These are phyloP conservation scores for Fragaria ananassa DNA, from an alignment of 306 rosid genomes.

Conservation along the genomic window DNA sequence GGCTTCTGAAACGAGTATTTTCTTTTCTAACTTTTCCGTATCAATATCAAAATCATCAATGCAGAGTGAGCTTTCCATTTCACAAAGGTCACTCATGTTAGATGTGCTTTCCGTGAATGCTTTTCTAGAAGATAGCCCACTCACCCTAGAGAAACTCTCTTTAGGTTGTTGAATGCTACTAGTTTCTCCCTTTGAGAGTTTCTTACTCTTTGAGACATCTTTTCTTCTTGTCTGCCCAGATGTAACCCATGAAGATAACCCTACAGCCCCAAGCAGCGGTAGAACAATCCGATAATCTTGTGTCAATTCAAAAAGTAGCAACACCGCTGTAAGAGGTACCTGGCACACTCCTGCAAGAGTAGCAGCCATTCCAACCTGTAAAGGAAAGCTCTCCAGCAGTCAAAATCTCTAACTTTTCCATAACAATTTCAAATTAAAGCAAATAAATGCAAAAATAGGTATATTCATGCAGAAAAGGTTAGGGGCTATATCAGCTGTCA, in stretches of 20 bases:
- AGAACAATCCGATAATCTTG: slow-evolving; percentile 92
- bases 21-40: slow-evolving; percentile 37
- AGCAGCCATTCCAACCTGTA: slow-evolving; percentile 99
- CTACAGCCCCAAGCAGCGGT: slow-evolving; percentile 94
- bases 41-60: slow-evolving; percentile 45
- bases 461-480: background rate
- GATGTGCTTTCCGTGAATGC: slow-evolving; percentile 32
- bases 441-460: background rate
- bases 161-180: slow-evolving; percentile 33
- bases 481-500: background rate
- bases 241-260: slow-evolving; percentile 88
- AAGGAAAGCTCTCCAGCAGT: slow-evolving; percentile 28
- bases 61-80: slow-evolving; percentile 75
- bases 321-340: slow-evolving; percentile 92
- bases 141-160: slow-evolving; percentile 31
- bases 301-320: slow-evolving; percentile 87
- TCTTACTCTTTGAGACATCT: slow-evolving; percentile 29
- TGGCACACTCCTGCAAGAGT: slow-evolving; percentile 97
- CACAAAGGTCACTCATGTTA: slow-evolving; percentile 47
- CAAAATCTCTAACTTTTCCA: slow-evolving; percentile 22
- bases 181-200: slow-evolving; percentile 26
- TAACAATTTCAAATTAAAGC: background rate
- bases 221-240: slow-evolving; percentile 67
- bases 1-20: slow-evolving; percentile 74
- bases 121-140: slow-evolving; percentile 38